Evolutionary conservation across 305 asterid species (phyloP), one percentile per base, ranked within the genome.

Genomic region (Solanum hybrid): DNA sequence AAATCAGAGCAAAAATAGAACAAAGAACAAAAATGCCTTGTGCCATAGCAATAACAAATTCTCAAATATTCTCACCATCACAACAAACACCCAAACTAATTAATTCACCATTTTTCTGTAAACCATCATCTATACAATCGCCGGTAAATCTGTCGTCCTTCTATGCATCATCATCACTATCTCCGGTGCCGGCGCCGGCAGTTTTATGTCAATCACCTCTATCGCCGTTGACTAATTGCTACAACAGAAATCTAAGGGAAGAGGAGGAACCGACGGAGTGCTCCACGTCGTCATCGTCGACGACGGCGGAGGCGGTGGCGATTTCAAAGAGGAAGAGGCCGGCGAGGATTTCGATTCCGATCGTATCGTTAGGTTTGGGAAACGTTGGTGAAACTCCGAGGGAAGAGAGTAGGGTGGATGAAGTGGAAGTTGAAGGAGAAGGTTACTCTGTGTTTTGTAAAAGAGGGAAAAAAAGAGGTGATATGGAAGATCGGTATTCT

Each of bases 261-360:
- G 69, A 82, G 14, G 87, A 27, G 72, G 87, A 19, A 26, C 19
- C 12, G 6, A 26, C 29, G 27, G 29, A 17, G 31, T 84, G 42
- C 35, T 84, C 38, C 10, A 81, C 87, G 37, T 81, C 38, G 29
- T 81, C 26, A 7, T 64, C 81, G 4, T 6, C 86, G 29, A 4
- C 90, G 22, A 2, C 89, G 66, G 7, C 22, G 7, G 37, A 92
- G 88, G 80, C 32, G 10, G 36, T 92, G 89, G 80, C 91, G 88
- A 27, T 93, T 77, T 87, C 92, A 94, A 96, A 96, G 96, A 94
- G 99, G 92, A 96, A 95, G 86, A 92, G 99, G 60, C 98, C 98
- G 86, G 91, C 92, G 89, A 94, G 89, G 92, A 93, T 96, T 86
- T 89, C 91, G 87, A 92, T 96, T 85, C 97, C 99, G 40, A 73